Base-by-base conservation (phyloP, 73 alveolate species). In the Symbiodinium natans region DNA sequence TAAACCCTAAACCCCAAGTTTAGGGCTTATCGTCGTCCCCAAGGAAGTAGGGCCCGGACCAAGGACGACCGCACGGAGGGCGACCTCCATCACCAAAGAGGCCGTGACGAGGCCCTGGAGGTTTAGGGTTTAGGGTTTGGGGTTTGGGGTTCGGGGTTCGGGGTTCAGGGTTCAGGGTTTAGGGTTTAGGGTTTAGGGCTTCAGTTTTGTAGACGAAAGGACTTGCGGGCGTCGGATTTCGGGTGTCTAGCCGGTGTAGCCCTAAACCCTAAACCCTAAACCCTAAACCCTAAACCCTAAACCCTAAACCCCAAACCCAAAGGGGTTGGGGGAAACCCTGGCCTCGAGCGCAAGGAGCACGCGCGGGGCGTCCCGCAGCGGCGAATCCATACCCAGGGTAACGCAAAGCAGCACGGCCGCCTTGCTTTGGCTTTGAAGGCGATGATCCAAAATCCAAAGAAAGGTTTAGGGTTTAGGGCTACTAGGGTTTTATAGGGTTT, bases 321-420 rank as follows among this genome's bases (percentile, higher is more conserved):
- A 19, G 36, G 4, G 1, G 40, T 36, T 36, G 19, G 10, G 27
- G 71, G 71, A 10, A 13, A 8, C 38, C 56, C 2, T 13, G 29
- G 94, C 94, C 94, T 87, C 94, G 74, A 88, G 42, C 38, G 59
- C 38, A 10, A 88, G 86, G 85, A 88, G 43, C 34, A 83, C 95
- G 6, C 86, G 19, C 15, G 94, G 94, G 68, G 95, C 95, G 25
- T 88, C 95, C 31, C 95, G 95, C 86, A 88, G 71, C 19, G 95
- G 95, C 68, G 95, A 52, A 68, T 88, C 95, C 68, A 63, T 7
- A 42, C 95, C 95, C 86, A 88, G 40, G 36, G 95, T 88, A 86
- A 88, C 71, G 86, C 95, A 88, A 4, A 88, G 46, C 42, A 88
- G 86, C 95, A 88, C 71, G 5, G 95, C 95, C 42, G 95, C 95